Conservation (phyloP, 768 basidiomycete genomes). For the Boletus pseudo-olivaceus region DNA sequence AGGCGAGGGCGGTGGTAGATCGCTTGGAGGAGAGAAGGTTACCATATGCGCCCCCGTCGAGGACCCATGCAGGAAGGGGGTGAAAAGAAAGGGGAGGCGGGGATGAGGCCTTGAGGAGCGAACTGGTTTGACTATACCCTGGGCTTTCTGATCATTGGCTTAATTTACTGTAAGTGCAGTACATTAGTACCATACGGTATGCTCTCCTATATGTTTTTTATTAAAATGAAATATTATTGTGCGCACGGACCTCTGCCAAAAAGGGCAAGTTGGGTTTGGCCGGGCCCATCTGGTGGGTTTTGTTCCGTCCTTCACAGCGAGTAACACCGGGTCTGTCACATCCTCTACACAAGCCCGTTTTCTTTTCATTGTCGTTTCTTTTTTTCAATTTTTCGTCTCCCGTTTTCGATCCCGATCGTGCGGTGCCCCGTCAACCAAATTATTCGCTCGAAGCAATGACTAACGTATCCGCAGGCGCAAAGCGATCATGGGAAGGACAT, state of each 20-base stretch:
- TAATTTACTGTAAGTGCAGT: too few species aligned
- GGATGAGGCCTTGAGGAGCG: not conserved
- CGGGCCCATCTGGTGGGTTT: not conserved
- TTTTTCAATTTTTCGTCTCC: slow-evolving; percentile 1
- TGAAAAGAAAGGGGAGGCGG: not conserved
- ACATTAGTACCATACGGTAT: not conserved
- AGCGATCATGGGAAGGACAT: slow-evolving; percentile 72
- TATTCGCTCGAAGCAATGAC: slow-evolving; percentile 49
- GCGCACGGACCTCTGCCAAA: slow-evolving; percentile 16
- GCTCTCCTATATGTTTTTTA: not conserved
- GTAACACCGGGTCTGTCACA: not conserved
- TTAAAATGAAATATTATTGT: too few species aligned
- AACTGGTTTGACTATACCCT: not conserved
- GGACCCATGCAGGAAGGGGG: slow-evolving; percentile 15
- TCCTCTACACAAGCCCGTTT: not conserved
- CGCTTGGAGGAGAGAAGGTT: slow-evolving; percentile 1
- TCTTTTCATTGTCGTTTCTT: not conserved
- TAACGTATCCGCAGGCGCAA: slow-evolving; percentile 81
- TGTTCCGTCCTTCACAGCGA: not conserved
- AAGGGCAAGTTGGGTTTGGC: not conserved
- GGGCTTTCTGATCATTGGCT: not conserved
- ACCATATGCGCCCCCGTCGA: slow-evolving; percentile 10
- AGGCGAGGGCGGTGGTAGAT: slow-evolving; percentile 10
- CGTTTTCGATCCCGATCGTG: slow-evolving; percentile 51
- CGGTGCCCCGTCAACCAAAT: slow-evolving; percentile 75